These are phyloP conservation scores for Ceratobasidium sp. DNA, from an alignment of 1,284 basidiomycete species.

Conservation along the genomic window DNA sequence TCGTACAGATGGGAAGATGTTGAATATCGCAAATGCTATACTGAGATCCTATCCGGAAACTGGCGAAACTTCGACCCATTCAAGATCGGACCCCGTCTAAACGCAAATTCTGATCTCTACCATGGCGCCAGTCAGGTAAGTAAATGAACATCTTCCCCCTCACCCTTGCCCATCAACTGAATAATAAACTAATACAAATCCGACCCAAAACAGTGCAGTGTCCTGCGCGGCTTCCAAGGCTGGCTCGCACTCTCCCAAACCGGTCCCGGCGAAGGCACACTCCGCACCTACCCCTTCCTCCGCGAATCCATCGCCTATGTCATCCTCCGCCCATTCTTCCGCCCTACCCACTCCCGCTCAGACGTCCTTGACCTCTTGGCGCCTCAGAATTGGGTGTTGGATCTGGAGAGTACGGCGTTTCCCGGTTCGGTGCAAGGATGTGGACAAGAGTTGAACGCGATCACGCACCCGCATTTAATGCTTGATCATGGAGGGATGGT, in stretches of 20 bases:
- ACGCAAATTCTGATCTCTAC: constrained; percentile 69
- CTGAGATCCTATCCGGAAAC: constrained; percentile 61
- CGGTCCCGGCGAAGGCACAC: constrained; percentile 72
- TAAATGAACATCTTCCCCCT: not conserved
- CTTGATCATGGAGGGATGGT: constrained; percentile 62
- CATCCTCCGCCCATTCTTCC: constrained; percentile 81
- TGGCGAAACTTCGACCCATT: constrained; percentile 72
- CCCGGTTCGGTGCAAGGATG: constrained; percentile 70
- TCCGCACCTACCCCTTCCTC: constrained; percentile 68
- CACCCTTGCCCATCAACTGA: constrained; percentile 35
- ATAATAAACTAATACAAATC: constrained; percentile 51
- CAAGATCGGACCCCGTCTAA: constrained; percentile 62
- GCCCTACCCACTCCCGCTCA: constrained; percentile 49
- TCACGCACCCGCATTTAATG: constrained; percentile 76
- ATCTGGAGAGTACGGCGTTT: constrained; percentile 68
- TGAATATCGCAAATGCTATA: constrained; percentile 67
- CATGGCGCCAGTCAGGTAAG: constrained; percentile 51
- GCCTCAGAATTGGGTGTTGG: constrained; percentile 69
- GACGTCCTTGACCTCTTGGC: constrained; percentile 51
- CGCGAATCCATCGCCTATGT: constrained; percentile 71
- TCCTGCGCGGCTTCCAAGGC: constrained; percentile 83
- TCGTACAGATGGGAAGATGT: constrained; percentile 81
- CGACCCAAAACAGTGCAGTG: constrained; percentile 60
- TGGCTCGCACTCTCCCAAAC: constrained; percentile 70
- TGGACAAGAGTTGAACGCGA: constrained; percentile 70